A percentile compares a stretch with the other conserved stretches of the same genome.
These are phyloP conservation scores for Macrolepiota dolichaula DNA, from an alignment of 768 basidiomycete genomes.

Conservation along the genomic window DNA sequence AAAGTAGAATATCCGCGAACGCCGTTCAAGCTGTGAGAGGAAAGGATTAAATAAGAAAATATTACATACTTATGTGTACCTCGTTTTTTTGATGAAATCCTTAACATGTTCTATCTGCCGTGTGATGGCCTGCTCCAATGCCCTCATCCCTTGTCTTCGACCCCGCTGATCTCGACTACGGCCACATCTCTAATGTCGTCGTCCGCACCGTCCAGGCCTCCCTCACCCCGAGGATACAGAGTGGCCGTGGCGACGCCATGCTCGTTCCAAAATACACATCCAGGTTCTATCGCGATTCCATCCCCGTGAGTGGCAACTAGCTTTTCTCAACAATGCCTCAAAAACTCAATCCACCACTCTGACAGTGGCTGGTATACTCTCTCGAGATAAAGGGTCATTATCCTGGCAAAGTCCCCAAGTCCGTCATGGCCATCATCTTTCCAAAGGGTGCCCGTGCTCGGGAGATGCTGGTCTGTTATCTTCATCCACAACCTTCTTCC, in stretches of 20 bases:
- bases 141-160: constrained; percentile 4
- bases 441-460: constrained; percentile 7
- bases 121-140: background rate
- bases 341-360: background rate
- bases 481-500: background rate
- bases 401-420: constrained; percentile 11
- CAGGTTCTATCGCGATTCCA: background rate
- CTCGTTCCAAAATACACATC: constrained; percentile 5
- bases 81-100: background rate
- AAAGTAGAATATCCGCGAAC: constrained; percentile 58
- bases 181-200: constrained; percentile 11
- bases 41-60: background rate
- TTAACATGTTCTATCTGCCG: background rate
- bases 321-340: background rate
- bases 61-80: background rate
- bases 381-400: constrained; percentile 6
- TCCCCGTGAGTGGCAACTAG: constrained; percentile 4
- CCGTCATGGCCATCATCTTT: constrained; percentile 7
- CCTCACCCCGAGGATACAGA: constrained; percentile 6
- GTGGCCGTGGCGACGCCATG: constrained; percentile 1
- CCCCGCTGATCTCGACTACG: constrained; percentile 7
- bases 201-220: constrained; percentile 9
- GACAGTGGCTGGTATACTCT: constrained; percentile 5
- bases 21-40: constrained; percentile 50
- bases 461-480: constrained; percentile 1